Percentiles rank a stretch among this genome's conserved stretches.
Conservation (phyloP, 2,329 filamentous ascomycete genomes). For the Exophiala sideris region DNA sequence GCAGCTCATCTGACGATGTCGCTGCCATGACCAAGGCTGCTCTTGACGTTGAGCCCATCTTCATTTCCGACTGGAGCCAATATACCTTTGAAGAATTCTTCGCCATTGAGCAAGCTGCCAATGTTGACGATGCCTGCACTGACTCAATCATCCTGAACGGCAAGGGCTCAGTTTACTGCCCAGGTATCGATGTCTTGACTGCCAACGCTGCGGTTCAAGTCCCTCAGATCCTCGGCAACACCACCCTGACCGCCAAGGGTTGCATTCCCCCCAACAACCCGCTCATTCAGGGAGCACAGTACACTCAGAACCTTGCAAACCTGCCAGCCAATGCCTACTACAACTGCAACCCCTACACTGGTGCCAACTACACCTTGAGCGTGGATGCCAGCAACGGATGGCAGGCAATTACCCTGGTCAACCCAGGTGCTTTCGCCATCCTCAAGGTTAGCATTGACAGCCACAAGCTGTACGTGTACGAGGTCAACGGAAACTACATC, state of each 20-base stretch:
- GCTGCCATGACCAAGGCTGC: slow-evolving; percentile 51
- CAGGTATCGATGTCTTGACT: slow-evolving; percentile 44
- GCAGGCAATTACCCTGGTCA: slow-evolving; percentile 40
- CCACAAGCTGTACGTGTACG: slow-evolving; percentile 45
- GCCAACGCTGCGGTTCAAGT: slow-evolving; percentile 36
- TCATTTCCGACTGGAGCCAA: slow-evolving; percentile 58
- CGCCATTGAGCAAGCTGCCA: slow-evolving; percentile 31
- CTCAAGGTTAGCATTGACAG: slow-evolving; percentile 43
- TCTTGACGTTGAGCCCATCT: slow-evolving; percentile 43
- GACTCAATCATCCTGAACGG: slow-evolving; percentile 63
- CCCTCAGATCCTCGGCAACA: slow-evolving; percentile 28
- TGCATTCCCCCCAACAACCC: slow-evolving; percentile 34
- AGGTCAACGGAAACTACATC: slow-evolving; percentile 43
- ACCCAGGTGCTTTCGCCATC: slow-evolving; percentile 32
- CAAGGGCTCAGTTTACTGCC: slow-evolving; percentile 55
- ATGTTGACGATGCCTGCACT: slow-evolving; percentile 51
- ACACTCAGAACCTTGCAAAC: slow-evolving; percentile 38
- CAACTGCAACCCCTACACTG: slow-evolving; percentile 28
- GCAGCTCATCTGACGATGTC: slow-evolving; percentile 33
- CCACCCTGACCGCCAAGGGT: slow-evolving; percentile 32
- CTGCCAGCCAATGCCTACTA: slow-evolving; percentile 46
- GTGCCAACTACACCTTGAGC: slow-evolving; percentile 29
- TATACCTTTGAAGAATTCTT: slow-evolving; percentile 49
- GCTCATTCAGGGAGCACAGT: slow-evolving; percentile 30
- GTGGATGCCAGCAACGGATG: slow-evolving; percentile 36